These are phyloP conservation scores for Sordaria brevicollis DNA, from an alignment of 495 filamentous ascomycete genomes.

Conservation along the genomic window DNA sequence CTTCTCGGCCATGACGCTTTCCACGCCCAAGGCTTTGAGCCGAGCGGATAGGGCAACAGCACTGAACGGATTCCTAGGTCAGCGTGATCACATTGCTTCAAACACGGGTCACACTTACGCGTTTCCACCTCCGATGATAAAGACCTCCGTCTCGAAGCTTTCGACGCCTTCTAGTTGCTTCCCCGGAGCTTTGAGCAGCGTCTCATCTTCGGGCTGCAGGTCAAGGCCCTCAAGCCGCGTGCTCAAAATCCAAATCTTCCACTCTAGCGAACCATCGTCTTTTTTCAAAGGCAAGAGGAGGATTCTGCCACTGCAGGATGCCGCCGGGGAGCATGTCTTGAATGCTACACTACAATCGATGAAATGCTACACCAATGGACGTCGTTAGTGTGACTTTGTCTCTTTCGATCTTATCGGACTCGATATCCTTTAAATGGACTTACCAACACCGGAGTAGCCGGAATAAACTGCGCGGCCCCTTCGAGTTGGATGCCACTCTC, in stretches of 20 bases:
- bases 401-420: neutral
- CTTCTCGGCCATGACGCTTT: conserved; percentile 20
- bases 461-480: conserved; percentile 4
- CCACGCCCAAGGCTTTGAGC: conserved; percentile 25
- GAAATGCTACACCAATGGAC: conserved; percentile 7
- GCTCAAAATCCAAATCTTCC: conserved; percentile 26
- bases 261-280: conserved; percentile 2
- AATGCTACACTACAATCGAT: conserved; percentile 18
- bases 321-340: conserved; percentile 14
- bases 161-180: conserved; percentile 7
- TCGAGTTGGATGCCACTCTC: conserved; percentile 3
- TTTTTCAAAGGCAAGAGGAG: conserved; percentile 15
- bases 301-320: conserved; percentile 15
- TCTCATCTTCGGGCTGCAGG: conserved; percentile 17
- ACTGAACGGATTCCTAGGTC: conserved; percentile 3
- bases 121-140: conserved; percentile 26
- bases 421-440: neutral
- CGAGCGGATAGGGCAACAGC: conserved; percentile 18
- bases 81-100: neutral
- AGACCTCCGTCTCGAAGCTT: conserved; percentile 19
- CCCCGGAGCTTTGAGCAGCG: conserved; percentile 11
- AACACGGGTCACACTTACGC: conserved; percentile 9
- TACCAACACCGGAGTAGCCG: conserved; percentile 8
- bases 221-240: conserved; percentile 22
- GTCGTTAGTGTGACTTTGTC: neutral